Base-by-base conservation (phyloP, 2,329 filamentous ascomycete genomes). In the Talaromyces amestolkiae region DNA sequence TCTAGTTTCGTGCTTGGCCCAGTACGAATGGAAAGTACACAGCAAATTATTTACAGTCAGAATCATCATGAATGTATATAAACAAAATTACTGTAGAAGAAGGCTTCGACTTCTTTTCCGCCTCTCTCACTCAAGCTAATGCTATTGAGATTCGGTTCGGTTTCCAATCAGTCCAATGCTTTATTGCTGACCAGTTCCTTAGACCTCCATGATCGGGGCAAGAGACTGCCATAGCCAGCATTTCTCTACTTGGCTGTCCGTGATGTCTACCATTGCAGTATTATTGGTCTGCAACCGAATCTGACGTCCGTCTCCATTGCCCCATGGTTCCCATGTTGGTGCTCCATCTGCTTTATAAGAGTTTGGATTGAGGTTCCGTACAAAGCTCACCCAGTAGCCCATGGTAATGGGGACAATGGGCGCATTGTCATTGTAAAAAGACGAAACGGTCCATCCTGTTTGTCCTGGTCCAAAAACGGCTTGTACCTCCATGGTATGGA, bases 361-460 rank as follows among this genome's bases (percentile, higher is more conserved):
- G 72, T 93, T 93, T 0, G 91, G 91, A 74, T 93, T 81, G 33
- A 87, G 82, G 0, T 80, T 82, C 33, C 84, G 78, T 67, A 93
- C 86, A 72, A 93, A 93, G 67, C 87, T 91, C 1, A 87, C 85
- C 89, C 89, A 93, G 75, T 92, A 93, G 0, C 81, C 83, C 72
- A 91, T 88, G 22, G 90, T 83, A 0, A 89, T 77, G 0, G 84
- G 80, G 1, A 90, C 82, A 5, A 90, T 86, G 0, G 73, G 72
- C 1, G 79, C 83, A 69, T 87, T 5, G 72, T 72, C 0, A 88
- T 88, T 1, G 82, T 75, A 75, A 73, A 67, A 81, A 79, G 1
- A 76, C 74, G 10, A 6, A 24, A 24, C n/a, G 4, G 22, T 53
- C 19, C 22, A 24, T 78, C 78, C 77, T 2, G 83, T 80, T 71